Conservation (phyloP, 257 asterid genomes). For the Thymus mandschuricus region DNA sequence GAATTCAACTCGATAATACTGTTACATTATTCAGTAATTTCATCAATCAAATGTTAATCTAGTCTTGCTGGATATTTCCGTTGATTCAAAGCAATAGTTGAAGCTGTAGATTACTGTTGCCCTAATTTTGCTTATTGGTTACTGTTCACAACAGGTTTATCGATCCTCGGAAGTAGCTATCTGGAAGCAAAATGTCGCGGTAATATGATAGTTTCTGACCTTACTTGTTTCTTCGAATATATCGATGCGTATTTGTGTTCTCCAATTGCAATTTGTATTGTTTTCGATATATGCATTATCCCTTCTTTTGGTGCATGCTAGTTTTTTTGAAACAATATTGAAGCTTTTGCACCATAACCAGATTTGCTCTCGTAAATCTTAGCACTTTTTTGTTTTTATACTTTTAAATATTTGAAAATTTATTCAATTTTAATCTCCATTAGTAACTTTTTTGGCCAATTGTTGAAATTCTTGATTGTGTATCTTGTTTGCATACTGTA, state of each 20-base stretch:
- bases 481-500: background rate
- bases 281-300: background rate
- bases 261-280: background rate
- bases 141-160: conserved; percentile 18
- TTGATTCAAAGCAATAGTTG: background rate
- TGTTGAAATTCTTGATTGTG: background rate
- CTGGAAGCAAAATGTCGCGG: conserved; percentile 43
- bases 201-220: conserved; percentile 1
- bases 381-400: no score
- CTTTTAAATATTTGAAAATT: no score
- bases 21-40: background rate
- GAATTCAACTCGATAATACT: background rate
- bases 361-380: background rate
- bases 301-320: no score
- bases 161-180: conserved; percentile 26
- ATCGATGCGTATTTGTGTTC: background rate
- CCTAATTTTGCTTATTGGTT: background rate
- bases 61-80: no score
- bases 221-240: background rate
- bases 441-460: no score
- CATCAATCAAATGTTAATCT: background rate
- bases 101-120: background rate
- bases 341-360: background rate
- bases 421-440: no score
- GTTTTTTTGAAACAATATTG: background rate